Base-by-base conservation (phyloP, 371 early-diverging fungal species). In the Mortierella polycephala region DNA sequence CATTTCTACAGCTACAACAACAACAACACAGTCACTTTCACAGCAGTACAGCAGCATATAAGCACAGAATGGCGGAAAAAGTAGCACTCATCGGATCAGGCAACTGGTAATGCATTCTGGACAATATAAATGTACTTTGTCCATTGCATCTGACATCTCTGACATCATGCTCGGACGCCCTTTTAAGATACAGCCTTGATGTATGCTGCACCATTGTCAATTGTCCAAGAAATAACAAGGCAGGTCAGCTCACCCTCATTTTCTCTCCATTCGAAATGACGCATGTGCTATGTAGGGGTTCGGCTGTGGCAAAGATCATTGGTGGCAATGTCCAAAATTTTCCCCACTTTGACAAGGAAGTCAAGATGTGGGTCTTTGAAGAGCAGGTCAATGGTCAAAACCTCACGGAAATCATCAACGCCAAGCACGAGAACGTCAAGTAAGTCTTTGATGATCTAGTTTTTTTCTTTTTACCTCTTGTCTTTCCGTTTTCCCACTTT, bases 331-430 rank as follows among this genome's bases (percentile, higher is more conserved):
- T 96, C 13, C 53, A 73, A 18, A 83, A 87, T 52, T 84, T 86
- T 58, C 76, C 79, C 5, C 85, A 87, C 30, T 94, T 96, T 81
- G 91, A 96, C 82, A 75, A 85, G 45, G 89, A 92, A 62, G 96
- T 99, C 49, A 91, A 89, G 64, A 92, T 98, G 89, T 99, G 98
- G 98, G 96, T 97, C 12, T 96, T 89, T 85, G 95, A 97, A 77
- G 98, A 98, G 82, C 67, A 80, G 46, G 85, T 96, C 47, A 83
- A 96, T 47, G 95, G 94, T 37, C 81, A 90, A 68, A 94, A 94
- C 62, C 86, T 99, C 56, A 94, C 97, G 16, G 95, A 97, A 4
- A 91, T 98, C 63, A 99, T 99, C 85, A 99, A 99, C 86, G 84
- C 83, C 11, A 82, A 89, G 62, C 97, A 98, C 83, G 95, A 95